phyloP scores from a whole-genome alignment of 805 yeast genomes.

The Candida ovalis region DNA sequence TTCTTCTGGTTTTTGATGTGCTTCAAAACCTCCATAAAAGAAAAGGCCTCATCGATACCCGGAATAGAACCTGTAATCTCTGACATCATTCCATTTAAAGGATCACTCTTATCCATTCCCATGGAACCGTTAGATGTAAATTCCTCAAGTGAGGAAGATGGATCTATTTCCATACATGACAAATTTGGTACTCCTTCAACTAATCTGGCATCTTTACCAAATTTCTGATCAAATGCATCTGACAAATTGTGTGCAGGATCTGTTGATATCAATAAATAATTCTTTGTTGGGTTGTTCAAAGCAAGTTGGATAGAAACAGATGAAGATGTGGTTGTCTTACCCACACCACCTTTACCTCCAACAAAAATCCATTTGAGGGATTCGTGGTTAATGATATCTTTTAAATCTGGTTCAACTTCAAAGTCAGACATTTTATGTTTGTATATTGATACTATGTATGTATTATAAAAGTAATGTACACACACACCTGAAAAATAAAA shows the following conservation, averaged over 20 bases:
- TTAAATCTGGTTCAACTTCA: conserved; percentile 67
- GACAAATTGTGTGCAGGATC: conserved; percentile 98
- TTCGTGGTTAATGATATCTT: conserved; percentile 59
- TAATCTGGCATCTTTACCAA: conserved; percentile 92
- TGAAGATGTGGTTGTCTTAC: conserved; percentile 96
- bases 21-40: conserved; percentile 96
- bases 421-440: conserved; percentile 39
- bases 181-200: conserved; percentile 87
- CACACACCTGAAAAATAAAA: no score
- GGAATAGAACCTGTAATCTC: conserved; percentile 95
- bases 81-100: conserved; percentile 71
- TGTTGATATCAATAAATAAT: conserved; percentile 86
- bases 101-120: conserved; percentile 53
- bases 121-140: conserved; percentile 39
- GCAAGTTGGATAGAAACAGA: conserved; percentile 95
- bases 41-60: conserved; percentile 96
- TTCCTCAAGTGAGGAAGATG: conserved; percentile 89
- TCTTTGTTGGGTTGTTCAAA: conserved; percentile 68
- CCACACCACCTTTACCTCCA: conserved; percentile 99
- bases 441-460: neutral
- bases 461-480: no score
- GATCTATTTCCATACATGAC: conserved; percentile 98
- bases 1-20: conserved; percentile 77
- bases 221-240: conserved; percentile 98
- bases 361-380: conserved; percentile 93